Conservation (phyloP, 2,329 filamentous ascomycete species). For the Ophiobolus disseminans region DNA sequence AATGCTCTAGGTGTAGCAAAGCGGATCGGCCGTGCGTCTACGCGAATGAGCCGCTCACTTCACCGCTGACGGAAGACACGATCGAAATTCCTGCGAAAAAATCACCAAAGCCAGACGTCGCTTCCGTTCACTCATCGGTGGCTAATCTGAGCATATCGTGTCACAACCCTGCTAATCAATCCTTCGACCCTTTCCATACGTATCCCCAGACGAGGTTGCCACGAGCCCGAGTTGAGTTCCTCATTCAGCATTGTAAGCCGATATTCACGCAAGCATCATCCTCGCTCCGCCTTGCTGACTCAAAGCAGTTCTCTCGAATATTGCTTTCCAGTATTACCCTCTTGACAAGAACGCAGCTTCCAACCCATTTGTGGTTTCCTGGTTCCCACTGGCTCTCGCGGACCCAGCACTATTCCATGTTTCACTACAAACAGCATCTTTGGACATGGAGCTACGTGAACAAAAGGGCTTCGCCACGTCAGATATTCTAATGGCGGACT, state of each 20-base stretch:
- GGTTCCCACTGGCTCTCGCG: conserved; percentile 65
- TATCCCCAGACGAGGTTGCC: conserved; percentile 63
- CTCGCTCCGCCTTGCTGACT: background rate
- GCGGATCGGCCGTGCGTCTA: conserved; percentile 59
- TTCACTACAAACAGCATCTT: conserved; percentile 64
- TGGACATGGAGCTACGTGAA: conserved; percentile 62
- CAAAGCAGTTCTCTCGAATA: conserved; percentile 60
- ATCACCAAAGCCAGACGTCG: conserved; percentile 8
- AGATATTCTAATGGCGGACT: conserved; percentile 65
- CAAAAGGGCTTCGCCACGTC: conserved; percentile 62
- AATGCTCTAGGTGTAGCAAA: conserved; percentile 63
- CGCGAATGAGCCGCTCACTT: conserved; percentile 59
- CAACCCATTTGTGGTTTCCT: conserved; percentile 66
- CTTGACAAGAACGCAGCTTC: conserved; percentile 60
- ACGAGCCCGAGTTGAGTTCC: conserved; percentile 59
- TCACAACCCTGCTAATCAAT: conserved; percentile 37
- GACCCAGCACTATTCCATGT: conserved; percentile 67
- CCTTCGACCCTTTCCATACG: conserved; percentile 64
- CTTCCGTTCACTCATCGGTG: too few species aligned
- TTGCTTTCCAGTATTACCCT: conserved; percentile 67
- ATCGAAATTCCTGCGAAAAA: conserved; percentile 11
- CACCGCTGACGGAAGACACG: conserved; percentile 27
- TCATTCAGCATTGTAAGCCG: conserved; percentile 63
- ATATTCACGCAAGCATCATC: background rate
- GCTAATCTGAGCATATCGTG: too few species aligned